Base-by-base conservation (phyloP, 192 early-diverging fungal species). In the Umbelopsis sp. region DNA sequence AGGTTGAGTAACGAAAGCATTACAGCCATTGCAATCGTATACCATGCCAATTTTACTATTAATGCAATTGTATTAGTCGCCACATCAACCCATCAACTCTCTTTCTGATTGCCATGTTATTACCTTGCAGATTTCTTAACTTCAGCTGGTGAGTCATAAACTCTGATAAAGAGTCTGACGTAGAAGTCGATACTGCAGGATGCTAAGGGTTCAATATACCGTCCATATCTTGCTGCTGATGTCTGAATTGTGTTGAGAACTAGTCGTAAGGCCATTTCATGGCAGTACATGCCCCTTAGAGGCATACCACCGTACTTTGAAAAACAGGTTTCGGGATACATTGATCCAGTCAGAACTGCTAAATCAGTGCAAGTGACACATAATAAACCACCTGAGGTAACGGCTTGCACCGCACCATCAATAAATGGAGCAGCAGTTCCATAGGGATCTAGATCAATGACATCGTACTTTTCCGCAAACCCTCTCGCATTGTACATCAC, bases 281-380 rank as follows among this genome's bases (percentile, higher is more conserved):
- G 98, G 73, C 91, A 93, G 80, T 91, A 97, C 38, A 92, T 91
- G 17, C 91, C 84, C 56, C 92, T 96, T 65, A 96, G 81, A 22
- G 94, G 91, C 77, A 92, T 95, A 59, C 91, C 93, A 11, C 96
- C 97, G 74, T 99, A 99, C 76, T 98, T 98, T n/a, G 89, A 89
- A 83, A 87, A 99, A 74, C 90, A 93, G 69, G 91, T 88, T 81
- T 91, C 97, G 65, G 85, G 93, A 81, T 92, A 87, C 78, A 88
- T 99, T 83, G 80, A 91, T 56, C 96, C 95, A 72, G 96, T 94
- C 17, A 99, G 86, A 21, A 97, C 87, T 8, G 94, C 96, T 81
- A 98, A 82, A 87, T 99, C 98, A 2, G 98, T 99, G 82, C 97
- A 99, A 3, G 98, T 99, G 7, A 99, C 90, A 76, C 96, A 98